Conservation (phyloP, 176 grass and related monocot species). For the Juncus effusus region DNA sequence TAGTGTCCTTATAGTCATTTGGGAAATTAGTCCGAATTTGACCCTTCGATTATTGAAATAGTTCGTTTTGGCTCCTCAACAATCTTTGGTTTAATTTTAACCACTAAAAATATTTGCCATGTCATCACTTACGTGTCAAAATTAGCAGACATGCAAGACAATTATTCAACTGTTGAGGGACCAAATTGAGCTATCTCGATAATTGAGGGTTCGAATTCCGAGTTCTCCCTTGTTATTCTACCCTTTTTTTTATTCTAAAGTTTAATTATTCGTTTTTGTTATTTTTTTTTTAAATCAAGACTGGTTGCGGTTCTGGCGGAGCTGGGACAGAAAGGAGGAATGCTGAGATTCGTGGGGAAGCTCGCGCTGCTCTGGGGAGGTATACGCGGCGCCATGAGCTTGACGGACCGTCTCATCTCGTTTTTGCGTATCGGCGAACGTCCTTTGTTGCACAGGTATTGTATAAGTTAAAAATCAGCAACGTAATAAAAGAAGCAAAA, state of each 20-base stretch:
- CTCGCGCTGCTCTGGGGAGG: conserved; percentile 94
- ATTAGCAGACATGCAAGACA: too few species aligned
- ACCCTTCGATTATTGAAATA: too few species aligned
- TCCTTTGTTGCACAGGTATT: conserved; percentile 76
- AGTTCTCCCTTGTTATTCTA: not conserved
- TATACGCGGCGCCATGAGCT: conserved; percentile 92
- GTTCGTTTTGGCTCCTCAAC: too few species aligned
- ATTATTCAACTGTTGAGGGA: too few species aligned
- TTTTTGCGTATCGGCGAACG: conserved; percentile 78
- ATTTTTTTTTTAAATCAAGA: conserved; percentile 31
- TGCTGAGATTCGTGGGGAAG: conserved; percentile 79
- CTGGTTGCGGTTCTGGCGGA: conserved; percentile 88
- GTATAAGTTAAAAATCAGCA: conserved; percentile 8
- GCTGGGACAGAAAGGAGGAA: conserved; percentile 84
- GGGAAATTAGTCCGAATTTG: too few species aligned
- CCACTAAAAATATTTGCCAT: too few species aligned
- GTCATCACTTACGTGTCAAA: too few species aligned
- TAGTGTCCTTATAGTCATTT: too few species aligned
- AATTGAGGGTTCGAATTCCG: too few species aligned
- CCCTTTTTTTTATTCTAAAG: not conserved
- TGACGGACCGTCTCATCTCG: conserved; percentile 80
- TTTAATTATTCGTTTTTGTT: conserved; percentile 18
- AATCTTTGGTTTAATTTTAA: too few species aligned
- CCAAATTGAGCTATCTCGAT: too few species aligned
- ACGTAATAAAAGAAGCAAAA: not conserved